Percentiles rank a stretch among this genome's conserved stretches.
Evolutionary conservation across 257 asterid species (phyloP).

Genomic region (Ligustrum vulgare): DNA sequence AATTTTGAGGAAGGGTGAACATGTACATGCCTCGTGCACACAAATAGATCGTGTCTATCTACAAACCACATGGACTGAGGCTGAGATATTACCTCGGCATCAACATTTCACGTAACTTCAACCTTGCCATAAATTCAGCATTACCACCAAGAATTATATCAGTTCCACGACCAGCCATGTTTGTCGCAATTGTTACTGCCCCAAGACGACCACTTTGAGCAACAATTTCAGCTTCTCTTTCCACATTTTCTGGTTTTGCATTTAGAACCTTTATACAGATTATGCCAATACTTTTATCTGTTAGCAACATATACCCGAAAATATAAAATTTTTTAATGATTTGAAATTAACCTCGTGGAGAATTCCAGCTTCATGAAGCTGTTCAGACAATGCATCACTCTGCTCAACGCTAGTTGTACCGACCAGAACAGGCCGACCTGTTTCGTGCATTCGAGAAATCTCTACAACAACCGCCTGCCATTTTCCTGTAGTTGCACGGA

Average conservation of each 20-base stretch:
- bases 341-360: constrained; percentile 74
- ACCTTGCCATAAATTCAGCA: constrained; percentile 98
- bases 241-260: constrained; percentile 99
- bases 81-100: constrained; percentile 80
- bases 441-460: constrained; percentile 93
- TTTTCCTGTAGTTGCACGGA: constrained; percentile 84
- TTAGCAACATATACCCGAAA: constrained; percentile 11
- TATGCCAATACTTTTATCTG: constrained; percentile 15
- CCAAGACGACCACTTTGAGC: constrained; percentile 99
- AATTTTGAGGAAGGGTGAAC: neutral
- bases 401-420: constrained; percentile 99
- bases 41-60: constrained; percentile 10
- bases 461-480: constrained; percentile 98
- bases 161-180: constrained; percentile 99
- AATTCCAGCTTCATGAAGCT: constrained; percentile 82
- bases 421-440: constrained; percentile 96
- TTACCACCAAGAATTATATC: constrained; percentile 99
- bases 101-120: constrained; percentile 96
- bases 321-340: neutral
- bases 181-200: constrained; percentile 97
- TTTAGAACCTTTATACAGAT: constrained; percentile 71
- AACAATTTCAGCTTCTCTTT: constrained; percentile 99
- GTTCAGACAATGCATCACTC: constrained; percentile 86
- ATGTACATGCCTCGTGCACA: neutral
- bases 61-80: constrained; percentile 11